Conservation (phyloP, 768 basidiomycete genomes). For the Asterophora parasitica region DNA sequence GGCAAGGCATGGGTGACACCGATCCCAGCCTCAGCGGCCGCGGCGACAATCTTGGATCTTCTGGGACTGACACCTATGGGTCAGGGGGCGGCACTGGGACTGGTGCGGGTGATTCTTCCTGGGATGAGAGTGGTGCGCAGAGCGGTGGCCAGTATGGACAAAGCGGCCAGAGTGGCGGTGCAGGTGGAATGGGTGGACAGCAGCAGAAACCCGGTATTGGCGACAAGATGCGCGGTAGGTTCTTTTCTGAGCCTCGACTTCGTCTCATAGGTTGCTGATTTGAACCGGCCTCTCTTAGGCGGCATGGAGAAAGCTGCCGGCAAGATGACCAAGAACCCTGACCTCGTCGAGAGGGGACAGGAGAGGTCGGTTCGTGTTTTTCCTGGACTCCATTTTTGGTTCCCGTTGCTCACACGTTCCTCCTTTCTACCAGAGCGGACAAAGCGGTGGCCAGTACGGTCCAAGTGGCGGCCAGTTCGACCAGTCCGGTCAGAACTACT, state of each 20-base stretch:
- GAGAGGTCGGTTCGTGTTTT: conserved; percentile 11
- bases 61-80: conserved; percentile 10
- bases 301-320: conserved; percentile 21
- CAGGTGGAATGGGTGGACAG: neutral
- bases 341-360: conserved; percentile 19
- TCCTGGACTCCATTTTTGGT: neutral
- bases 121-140: neutral
- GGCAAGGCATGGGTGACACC: neutral
- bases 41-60: conserved; percentile 11
- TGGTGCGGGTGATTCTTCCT: too few species aligned
- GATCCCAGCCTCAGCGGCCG: neutral
- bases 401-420: too few species aligned
- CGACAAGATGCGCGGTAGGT: conserved; percentile 23
- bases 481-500: conserved; percentile 2
- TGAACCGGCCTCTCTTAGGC: conserved; percentile 2
- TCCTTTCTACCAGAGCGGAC: too few species aligned
- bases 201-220: conserved; percentile 13
- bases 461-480: too few species aligned
- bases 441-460: too few species aligned
- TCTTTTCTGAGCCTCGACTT: neutral
- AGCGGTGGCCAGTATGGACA: neutral
- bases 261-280: neutral
- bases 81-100: neutral
- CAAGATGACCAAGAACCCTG: conserved; percentile 19
- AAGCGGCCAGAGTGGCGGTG: neutral